These are phyloP conservation scores for Monosporozyma unispora DNA, from an alignment of 805 yeast genomes.

Conservation along the genomic window DNA sequence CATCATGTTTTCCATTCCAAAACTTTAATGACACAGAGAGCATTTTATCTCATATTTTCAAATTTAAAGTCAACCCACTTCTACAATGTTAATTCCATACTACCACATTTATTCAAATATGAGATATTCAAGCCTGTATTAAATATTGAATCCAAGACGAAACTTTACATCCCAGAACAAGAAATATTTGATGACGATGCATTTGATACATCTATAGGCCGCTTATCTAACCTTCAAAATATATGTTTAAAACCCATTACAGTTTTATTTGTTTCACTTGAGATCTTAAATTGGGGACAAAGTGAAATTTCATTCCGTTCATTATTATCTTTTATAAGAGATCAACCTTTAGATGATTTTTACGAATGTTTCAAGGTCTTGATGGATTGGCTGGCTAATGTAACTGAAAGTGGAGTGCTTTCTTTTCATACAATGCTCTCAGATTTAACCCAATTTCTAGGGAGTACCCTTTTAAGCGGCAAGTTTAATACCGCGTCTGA, in stretches of 20 bases:
- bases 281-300: not conserved
- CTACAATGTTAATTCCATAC: not conserved
- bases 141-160: not conserved
- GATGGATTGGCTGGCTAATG: not conserved
- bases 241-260: not conserved
- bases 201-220: not conserved
- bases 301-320: not conserved
- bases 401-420: not conserved
- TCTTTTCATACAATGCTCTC: not conserved
- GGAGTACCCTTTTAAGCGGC: slow-evolving; percentile 15
- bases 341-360: not conserved
- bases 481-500: slow-evolving; percentile 16
- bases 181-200: not conserved
- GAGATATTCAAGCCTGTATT: not conserved
- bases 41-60: not conserved
- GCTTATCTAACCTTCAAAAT: not conserved
- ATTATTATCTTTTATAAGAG: not conserved
- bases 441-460: slow-evolving; percentile 16
- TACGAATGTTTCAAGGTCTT: not conserved
- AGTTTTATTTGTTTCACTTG: not conserved
- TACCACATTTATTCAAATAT: not conserved
- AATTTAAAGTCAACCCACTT: not conserved
- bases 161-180: not conserved
- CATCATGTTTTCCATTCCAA: not conserved
- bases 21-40: not conserved